Evolutionary conservation across 805 yeast genomes (phyloP).

Genomic region (Sugiyamaella mastotermitis): DNA sequence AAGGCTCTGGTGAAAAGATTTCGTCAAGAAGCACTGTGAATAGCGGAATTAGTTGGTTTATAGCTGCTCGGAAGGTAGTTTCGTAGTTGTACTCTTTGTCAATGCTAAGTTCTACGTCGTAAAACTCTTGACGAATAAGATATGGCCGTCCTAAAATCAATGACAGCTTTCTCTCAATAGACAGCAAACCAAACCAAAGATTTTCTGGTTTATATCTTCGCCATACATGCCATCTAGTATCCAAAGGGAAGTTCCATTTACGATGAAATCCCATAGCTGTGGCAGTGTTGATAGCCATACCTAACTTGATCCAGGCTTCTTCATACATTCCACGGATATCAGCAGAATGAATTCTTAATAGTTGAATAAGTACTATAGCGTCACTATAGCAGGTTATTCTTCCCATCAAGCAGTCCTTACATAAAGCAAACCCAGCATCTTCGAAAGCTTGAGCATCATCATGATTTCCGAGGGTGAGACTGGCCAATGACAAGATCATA

Average conservation of each 20-base stretch:
- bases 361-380: constrained; percentile 6
- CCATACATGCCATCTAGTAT: neutral
- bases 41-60: constrained; percentile 14
- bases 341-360: constrained; percentile 11
- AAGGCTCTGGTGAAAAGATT: constrained; percentile 3
- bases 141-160: constrained; percentile 16
- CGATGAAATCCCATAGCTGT: constrained; percentile 36
- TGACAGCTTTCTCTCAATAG: constrained; percentile 12
- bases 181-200: constrained; percentile 13
- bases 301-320: constrained; percentile 36
- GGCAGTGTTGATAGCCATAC: constrained; percentile 38
- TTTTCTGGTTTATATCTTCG: constrained; percentile 4
- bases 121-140: constrained; percentile 4
- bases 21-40: constrained; percentile 12
- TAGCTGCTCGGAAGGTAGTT: constrained; percentile 12
- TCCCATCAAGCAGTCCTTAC: constrained; percentile 3
- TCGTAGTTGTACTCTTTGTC: constrained; percentile 9
- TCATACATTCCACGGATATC: constrained; percentile 13
- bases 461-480: constrained; percentile 5
- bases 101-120: constrained; percentile 7
- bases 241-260: constrained; percentile 11
- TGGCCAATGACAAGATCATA: constrained; percentile 13
- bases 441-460: constrained; percentile 11
- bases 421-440: constrained; percentile 1
- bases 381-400: constrained; percentile 3